Evolutionary conservation across 129 eudicot species (phyloP), one percentile per base, ranked within the genome.

Genomic region (Escallonia rubra): DNA sequence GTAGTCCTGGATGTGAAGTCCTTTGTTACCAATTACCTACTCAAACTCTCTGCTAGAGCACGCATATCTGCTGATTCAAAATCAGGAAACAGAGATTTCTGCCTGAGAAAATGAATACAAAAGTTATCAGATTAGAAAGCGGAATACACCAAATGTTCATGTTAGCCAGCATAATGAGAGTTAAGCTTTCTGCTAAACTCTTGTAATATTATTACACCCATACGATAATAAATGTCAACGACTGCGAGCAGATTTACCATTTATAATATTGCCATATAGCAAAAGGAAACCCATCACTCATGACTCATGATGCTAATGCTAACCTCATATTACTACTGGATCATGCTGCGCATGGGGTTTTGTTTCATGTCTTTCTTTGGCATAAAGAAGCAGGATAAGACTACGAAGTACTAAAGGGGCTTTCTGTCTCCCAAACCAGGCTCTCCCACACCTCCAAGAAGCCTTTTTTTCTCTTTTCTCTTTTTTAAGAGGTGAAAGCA

Each of bases 21-120:
- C 39, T 39, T 59, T 46, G 12, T 62, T 55, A 57, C 40, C 41
- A 65, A 53, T 81, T 87, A 87, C 99, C 99, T 94, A 77, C 89
- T 57, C 64, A 94, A 82, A 76, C 93, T 90, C 76, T 94, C 99
- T 64, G 97, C 99, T 70, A 94, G 81, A 57, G 87, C 80, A 63
- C 99, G 96, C 86, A 80, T 91, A 87, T 94, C 99, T 50, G 87
- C 91, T 59, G 91, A 88, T 75, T 94, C 99, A 73, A 94, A 90
- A 76, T 96, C 75, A 75, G 99, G 99, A 74, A 94, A 82, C 74
- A 85, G 70, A 73, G 97, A 73, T 69, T 78, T 87, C 67, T 68
- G 93, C 82, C 99, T 94, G 93, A 65, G 66, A 58, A 63, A 62
- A 40, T 14, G 46, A 63, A 70, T 5, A 70, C 55, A 41, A 77